A percentile compares a stretch with the other conserved stretches of the same genome.
phyloP scores from a whole-genome alignment of 2,329 filamentous ascomycete species.

The Hymenoscyphus salicellus region DNA sequence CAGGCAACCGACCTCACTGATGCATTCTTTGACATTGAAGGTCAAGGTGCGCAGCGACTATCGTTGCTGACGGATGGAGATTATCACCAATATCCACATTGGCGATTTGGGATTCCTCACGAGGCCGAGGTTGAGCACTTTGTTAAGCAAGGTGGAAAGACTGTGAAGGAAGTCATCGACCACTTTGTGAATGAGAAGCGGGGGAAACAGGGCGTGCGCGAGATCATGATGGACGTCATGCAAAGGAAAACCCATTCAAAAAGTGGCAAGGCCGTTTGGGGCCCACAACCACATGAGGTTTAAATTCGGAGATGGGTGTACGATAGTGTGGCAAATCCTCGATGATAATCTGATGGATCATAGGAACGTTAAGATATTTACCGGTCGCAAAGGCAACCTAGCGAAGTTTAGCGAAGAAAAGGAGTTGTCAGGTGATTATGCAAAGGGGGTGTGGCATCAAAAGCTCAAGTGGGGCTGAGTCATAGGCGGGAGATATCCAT shows the following conservation, averaged over 20 bases:
- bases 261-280: slow-evolving; percentile 39
- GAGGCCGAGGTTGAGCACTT: slow-evolving; percentile 58
- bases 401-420: slow-evolving; percentile 14
- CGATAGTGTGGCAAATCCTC: slow-evolving; percentile 23
- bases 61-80: slow-evolving; percentile 59
- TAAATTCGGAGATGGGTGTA: slow-evolving; percentile 11
- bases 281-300: not conserved
- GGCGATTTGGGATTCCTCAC: slow-evolving; percentile 62
- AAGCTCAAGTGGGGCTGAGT: slow-evolving; percentile 25
- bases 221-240: slow-evolving; percentile 68
- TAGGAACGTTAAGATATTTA: slow-evolving; percentile 13
- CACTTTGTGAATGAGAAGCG: slow-evolving; percentile 59
- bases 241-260: slow-evolving; percentile 56
- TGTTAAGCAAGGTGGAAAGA: slow-evolving; percentile 42
- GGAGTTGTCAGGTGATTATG: slow-evolving; percentile 29
- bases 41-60: slow-evolving; percentile 43
- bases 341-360: slow-evolving; percentile 11
- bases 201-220: slow-evolving; percentile 65
- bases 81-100: slow-evolving; percentile 72
- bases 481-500: slow-evolving; percentile 24
- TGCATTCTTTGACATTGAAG: slow-evolving; percentile 63
- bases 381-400: slow-evolving; percentile 24
- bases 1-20: slow-evolving; percentile 53
- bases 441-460: slow-evolving; percentile 4
- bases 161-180: slow-evolving; percentile 57